phyloP scores from a whole-genome alignment of 106 monocot genomes.

The Xerophyta viscosa region DNA sequence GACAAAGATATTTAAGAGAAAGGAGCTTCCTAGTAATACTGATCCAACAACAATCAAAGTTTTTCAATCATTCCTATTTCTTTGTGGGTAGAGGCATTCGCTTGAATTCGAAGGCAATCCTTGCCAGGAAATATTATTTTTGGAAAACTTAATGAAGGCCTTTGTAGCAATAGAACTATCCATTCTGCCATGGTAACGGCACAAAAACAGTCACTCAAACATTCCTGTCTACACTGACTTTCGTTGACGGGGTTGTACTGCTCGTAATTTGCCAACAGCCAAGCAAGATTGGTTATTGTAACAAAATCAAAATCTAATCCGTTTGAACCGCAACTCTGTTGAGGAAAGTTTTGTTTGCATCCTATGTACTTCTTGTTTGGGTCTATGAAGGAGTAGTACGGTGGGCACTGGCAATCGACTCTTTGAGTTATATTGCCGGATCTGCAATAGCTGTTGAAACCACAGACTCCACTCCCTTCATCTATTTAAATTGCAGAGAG shows the following conservation, averaged over 20 bases:
- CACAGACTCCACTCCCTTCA: conserved; percentile 21
- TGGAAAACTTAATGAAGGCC: conserved; percentile 9
- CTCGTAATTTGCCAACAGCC: conserved; percentile 12
- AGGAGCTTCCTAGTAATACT: conserved; percentile 8
- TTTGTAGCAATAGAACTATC: background rate
- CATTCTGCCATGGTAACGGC: conserved; percentile 9
- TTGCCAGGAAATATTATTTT: background rate
- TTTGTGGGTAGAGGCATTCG: too few species aligned
- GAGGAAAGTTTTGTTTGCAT: conserved; percentile 13
- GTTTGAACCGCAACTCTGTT: background rate
- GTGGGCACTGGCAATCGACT: conserved; percentile 16
- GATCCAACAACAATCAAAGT: conserved; percentile 3
- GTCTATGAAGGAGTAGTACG: conserved; percentile 7
- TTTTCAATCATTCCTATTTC: too few species aligned
- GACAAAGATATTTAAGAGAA: conserved; percentile 6
- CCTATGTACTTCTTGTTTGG: conserved; percentile 3
- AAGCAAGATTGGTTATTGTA: background rate
- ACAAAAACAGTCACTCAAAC: conserved; percentile 32
- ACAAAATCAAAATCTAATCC: background rate
- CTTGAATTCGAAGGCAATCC: too few species aligned
- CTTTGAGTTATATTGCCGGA: background rate
- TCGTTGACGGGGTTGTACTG: background rate
- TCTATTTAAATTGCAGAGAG: too few species aligned
- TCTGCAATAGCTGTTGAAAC: too few species aligned
- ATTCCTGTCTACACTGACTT: conserved; percentile 9